Evolutionary conservation across 305 asterid genomes (phyloP).

Genomic region (Euphrasia arctica): DNA sequence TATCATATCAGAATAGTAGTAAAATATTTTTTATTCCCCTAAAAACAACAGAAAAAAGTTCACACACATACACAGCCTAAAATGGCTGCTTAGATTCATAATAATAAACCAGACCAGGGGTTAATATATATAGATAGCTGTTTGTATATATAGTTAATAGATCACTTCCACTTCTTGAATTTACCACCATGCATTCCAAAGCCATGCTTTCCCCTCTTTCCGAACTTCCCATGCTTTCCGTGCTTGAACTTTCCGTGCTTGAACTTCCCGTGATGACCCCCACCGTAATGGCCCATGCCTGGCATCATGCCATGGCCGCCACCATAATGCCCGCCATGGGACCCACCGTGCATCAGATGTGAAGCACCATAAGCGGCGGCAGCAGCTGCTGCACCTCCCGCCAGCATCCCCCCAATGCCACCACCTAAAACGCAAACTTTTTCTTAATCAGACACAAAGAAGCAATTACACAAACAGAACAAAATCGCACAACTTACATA

Average conservation of each 20-base stretch:
- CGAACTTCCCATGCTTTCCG: slow-evolving; percentile 38
- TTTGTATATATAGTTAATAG: too few species aligned
- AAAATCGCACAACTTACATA: too few species aligned
- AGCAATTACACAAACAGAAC: neutral
- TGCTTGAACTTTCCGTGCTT: slow-evolving; percentile 41
- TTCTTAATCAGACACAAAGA: neutral
- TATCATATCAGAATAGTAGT: too few species aligned
- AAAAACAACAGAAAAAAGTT: too few species aligned
- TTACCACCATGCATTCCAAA: slow-evolving; percentile 47
- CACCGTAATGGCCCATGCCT: slow-evolving; percentile 19
- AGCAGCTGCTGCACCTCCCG: slow-evolving; percentile 85
- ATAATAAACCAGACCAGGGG: too few species aligned
- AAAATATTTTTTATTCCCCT: too few species aligned
- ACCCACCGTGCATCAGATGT: slow-evolving; percentile 52
- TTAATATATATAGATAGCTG: too few species aligned
- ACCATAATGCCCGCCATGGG: slow-evolving; percentile 3
- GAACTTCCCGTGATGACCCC: slow-evolving; percentile 26
- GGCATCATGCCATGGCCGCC: slow-evolving; percentile 28
- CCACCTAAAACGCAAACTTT: neutral
- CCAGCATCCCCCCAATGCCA: slow-evolving; percentile 46
- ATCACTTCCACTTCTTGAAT: slow-evolving; percentile 48
- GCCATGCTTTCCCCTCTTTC: slow-evolving; percentile 41
- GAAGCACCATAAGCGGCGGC: slow-evolving; percentile 71
- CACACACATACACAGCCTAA: too few species aligned
- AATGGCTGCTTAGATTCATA: too few species aligned